Conservation (phyloP, 2,329 filamentous ascomycete species). For the Calonectria ilicicola region DNA sequence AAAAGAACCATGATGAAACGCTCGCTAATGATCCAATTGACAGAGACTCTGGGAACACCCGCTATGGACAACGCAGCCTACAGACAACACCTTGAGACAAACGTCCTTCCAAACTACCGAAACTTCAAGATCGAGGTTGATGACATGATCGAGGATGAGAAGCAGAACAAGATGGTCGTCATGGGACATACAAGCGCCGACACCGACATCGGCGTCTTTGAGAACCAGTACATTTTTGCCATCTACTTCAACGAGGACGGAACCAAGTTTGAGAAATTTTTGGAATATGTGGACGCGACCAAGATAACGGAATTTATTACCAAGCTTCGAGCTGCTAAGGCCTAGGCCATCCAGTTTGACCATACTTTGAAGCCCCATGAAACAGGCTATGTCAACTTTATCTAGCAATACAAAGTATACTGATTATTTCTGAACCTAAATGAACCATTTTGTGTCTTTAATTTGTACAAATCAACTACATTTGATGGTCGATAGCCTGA, state of each 20-base stretch:
- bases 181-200: background rate
- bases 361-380: no score
- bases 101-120: background rate
- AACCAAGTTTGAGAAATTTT: background rate
- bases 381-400: no score
- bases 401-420: no score
- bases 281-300: background rate
- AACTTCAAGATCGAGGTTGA: background rate
- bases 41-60: background rate
- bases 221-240: background rate
- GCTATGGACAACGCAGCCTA: background rate
- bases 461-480: no score
- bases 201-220: background rate
- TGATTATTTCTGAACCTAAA: no score
- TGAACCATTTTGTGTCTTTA: no score
- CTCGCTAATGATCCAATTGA: background rate
- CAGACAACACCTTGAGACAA: background rate
- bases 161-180: background rate
- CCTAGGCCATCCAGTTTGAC: no score
- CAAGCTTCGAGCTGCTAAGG: background rate
- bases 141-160: background rate
- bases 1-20: background rate
- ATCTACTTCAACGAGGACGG: background rate
- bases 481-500: background rate
- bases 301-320: background rate